Conservation (phyloP, 768 basidiomycete species). For the Termitomyces sp. region DNA sequence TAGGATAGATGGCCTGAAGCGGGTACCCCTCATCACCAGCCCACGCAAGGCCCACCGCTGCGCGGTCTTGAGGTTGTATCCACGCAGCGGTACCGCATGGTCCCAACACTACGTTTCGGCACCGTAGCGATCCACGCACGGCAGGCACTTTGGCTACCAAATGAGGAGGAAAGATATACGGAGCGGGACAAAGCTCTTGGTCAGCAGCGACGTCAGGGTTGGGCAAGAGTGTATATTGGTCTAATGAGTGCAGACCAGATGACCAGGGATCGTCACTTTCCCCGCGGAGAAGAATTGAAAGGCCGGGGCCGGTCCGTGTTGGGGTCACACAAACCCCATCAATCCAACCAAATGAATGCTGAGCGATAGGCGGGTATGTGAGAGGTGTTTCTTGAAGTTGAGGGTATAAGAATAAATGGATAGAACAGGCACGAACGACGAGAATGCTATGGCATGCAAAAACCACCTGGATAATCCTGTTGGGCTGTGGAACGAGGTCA, state of each 20-base stretch:
- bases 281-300: conserved; percentile 52
- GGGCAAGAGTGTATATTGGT: conserved; percentile 43
- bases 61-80: conserved; percentile 51
- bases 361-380: conserved; percentile 31
- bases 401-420: conserved; percentile 51
- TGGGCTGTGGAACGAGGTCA: conserved; percentile 26
- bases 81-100: conserved; percentile 54
- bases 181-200: conserved; percentile 1
- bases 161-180: conserved; percentile 47
- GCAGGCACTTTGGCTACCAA: conserved; percentile 30
- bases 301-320: conserved; percentile 3
- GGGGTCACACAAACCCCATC: conserved; percentile 46
- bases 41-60: conserved; percentile 29
- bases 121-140: conserved; percentile 47
- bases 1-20: conserved; percentile 10
- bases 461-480: conserved; percentile 48
- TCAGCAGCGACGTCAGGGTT: conserved; percentile 17
- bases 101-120: conserved; percentile 49
- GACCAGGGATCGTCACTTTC: conserved; percentile 62
- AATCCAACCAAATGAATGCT: conserved; percentile 62
- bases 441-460: conserved; percentile 43
- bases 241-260: conserved; percentile 38
- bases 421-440: conserved; percentile 53
- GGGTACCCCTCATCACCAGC: conserved; percentile 14
- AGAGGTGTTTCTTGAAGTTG: conserved; percentile 20